Percentiles rank a stretch among this genome's conserved stretches.
Evolutionary conservation across 345 rosid species (phyloP).

Genomic region (Conringia planisiliqua): DNA sequence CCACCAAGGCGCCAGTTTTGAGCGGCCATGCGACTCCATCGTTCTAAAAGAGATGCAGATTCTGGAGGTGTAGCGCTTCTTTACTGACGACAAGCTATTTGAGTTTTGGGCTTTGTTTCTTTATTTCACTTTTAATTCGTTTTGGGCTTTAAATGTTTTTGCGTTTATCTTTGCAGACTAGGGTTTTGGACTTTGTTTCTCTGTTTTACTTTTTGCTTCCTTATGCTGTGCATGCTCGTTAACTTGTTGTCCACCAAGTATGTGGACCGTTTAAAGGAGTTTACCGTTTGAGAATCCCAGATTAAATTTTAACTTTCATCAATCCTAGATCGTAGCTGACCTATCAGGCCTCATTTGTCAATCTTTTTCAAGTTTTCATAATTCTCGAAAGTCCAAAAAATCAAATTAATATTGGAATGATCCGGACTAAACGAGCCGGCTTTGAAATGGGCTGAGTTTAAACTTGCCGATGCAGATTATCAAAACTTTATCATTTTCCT

Average conservation of each 20-base stretch:
- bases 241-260: not conserved
- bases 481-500: too few species aligned
- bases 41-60: constrained; percentile 11
- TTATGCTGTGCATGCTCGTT: not conserved
- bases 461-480: too few species aligned
- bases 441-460: too few species aligned
- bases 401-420: too few species aligned
- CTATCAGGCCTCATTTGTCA: too few species aligned
- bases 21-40: constrained; percentile 20
- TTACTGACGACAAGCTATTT: not conserved
- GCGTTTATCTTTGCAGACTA: not conserved
- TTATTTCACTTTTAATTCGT: not conserved
- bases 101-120: not conserved
- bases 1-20: constrained; percentile 84
- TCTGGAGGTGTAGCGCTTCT: constrained; percentile 12
- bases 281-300: not conserved
- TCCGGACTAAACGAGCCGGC: too few species aligned
- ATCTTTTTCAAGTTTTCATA: too few species aligned
- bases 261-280: not conserved
- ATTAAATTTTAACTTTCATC: too few species aligned
- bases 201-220: not conserved
- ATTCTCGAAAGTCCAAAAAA: too few species aligned
- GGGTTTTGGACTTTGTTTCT: not conserved
- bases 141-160: not conserved
- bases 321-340: not conserved